Evolutionary conservation across 2,329 filamentous ascomycete genomes (phyloP).

Genomic region (Calonectria ilicicola): DNA sequence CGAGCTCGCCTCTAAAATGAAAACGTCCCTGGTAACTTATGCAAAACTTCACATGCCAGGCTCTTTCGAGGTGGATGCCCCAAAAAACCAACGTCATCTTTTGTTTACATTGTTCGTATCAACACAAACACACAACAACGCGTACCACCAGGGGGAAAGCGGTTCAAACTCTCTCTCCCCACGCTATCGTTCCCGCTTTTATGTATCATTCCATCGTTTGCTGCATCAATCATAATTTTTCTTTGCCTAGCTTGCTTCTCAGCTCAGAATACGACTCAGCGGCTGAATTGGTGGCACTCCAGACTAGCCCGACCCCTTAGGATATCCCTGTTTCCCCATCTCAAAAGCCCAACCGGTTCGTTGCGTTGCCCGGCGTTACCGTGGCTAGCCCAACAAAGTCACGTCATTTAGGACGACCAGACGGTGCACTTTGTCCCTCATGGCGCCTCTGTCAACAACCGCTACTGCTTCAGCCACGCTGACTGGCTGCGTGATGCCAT

Average conservation of each 20-base stretch:
- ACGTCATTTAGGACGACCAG: conserved; percentile 19
- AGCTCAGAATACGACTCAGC: conserved; percentile 5
- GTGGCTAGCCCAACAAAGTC: conserved; percentile 18
- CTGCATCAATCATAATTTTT: conserved; percentile 1
- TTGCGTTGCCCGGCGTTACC: conserved; percentile 24
- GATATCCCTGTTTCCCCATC: conserved; percentile 11
- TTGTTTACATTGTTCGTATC: conserved; percentile 23
- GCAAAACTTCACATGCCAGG: conserved; percentile 25
- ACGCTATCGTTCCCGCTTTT: conserved; percentile 17
- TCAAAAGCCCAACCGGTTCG: conserved; percentile 5
- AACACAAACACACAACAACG: conserved; percentile 1
- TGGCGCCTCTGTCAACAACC: conserved; percentile 5
- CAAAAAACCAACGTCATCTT: conserved; percentile 18
- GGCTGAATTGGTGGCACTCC: background rate
- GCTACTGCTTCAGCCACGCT: background rate
- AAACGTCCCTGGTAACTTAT: conserved; percentile 18
- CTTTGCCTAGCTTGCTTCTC: background rate
- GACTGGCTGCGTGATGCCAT: background rate
- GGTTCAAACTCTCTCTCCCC: background rate
- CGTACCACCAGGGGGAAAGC: background rate
- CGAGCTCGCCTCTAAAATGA: conserved; percentile 24
- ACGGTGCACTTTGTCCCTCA: background rate
- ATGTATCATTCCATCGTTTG: background rate
- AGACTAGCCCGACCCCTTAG: background rate
- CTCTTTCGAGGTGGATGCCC: background rate